phyloP scores from a whole-genome alignment of 2,329 filamentous ascomycete species.

The Dryadomyces sulphureus region DNA sequence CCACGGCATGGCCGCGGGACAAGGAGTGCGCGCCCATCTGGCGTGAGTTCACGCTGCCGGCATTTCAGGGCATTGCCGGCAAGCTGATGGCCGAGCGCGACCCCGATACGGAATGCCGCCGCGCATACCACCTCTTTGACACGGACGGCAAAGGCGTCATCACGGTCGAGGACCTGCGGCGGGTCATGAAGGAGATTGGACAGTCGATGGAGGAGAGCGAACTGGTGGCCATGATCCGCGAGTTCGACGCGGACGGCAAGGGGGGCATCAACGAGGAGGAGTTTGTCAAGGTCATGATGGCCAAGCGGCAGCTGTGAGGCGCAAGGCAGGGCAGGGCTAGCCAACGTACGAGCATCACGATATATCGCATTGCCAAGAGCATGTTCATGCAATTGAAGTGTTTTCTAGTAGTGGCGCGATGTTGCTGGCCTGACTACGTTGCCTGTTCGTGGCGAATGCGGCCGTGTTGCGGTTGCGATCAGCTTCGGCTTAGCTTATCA shows the following conservation, averaged over 20 bases:
- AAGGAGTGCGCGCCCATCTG: constrained; percentile 43
- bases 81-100: constrained; percentile 69
- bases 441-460: constrained; percentile 1
- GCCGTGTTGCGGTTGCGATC: too few relatives aligned
- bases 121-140: constrained; percentile 90
- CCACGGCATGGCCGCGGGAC: constrained; percentile 40
- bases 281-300: constrained; percentile 49
- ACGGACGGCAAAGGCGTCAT: constrained; percentile 85
- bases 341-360: background rate
- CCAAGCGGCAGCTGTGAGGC: constrained; percentile 14
- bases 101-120: constrained; percentile 77
- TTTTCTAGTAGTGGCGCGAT: background rate
- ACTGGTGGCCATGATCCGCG: constrained; percentile 89
- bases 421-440: too few relatives aligned
- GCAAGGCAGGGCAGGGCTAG: background rate
- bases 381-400: background rate
- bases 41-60: constrained; percentile 58
- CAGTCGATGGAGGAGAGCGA: constrained; percentile 90
- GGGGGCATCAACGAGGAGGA: constrained; percentile 60
- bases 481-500: too few relatives aligned
- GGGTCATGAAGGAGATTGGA: constrained; percentile 80
- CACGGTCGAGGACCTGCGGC: constrained; percentile 70
- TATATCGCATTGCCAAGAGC: background rate
- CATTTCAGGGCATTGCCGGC: constrained; percentile 65
- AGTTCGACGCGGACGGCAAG: constrained; percentile 90